Percentiles rank a stretch among this genome's conserved stretches.
Evolutionary conservation across 2,329 filamentous ascomycete species (phyloP).

Genomic region (Neofusicoccum kwambonambiense): DNA sequence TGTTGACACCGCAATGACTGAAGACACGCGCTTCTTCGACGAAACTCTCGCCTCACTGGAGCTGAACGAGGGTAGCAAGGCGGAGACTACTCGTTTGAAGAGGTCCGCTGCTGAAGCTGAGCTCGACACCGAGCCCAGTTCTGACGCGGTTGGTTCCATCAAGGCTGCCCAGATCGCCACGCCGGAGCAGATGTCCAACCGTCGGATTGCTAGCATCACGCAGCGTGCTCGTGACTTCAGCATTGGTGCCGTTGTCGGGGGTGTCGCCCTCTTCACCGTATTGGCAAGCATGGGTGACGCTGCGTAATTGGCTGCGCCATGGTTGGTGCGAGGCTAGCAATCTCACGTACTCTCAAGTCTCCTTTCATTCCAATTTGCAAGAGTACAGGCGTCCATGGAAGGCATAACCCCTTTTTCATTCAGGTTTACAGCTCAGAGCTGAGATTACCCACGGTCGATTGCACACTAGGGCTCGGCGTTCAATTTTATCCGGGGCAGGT

Average conservation of each 20-base stretch:
- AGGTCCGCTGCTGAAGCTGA: not conserved
- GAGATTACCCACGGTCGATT: not conserved
- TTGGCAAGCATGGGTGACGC: not conserved
- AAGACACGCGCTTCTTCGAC: not conserved
- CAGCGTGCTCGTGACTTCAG: constrained; percentile 1
- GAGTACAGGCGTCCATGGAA: not conserved
- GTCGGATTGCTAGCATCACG: not conserved
- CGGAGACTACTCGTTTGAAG: not conserved
- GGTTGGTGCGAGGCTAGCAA: too few relatives aligned
- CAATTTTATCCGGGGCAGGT: not conserved
- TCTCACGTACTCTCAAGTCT: not conserved
- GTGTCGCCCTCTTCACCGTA: not conserved
- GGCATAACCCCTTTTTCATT: not conserved
- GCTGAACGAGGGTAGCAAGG: not conserved
- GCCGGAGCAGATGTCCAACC: constrained; percentile 2
- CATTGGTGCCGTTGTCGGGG: not conserved
- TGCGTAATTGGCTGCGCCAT: not conserved
- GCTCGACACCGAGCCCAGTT: not conserved
- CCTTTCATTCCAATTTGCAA: not conserved
- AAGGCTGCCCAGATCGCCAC: not conserved
- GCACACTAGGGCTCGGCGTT: not conserved
- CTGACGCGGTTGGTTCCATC: not conserved
- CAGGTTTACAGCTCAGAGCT: not conserved
- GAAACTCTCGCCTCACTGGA: not conserved
- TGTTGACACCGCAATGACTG: not conserved